Base-by-base conservation (phyloP, 2,329 filamentous ascomycete genomes). In the Claviceps sorghi region DNA sequence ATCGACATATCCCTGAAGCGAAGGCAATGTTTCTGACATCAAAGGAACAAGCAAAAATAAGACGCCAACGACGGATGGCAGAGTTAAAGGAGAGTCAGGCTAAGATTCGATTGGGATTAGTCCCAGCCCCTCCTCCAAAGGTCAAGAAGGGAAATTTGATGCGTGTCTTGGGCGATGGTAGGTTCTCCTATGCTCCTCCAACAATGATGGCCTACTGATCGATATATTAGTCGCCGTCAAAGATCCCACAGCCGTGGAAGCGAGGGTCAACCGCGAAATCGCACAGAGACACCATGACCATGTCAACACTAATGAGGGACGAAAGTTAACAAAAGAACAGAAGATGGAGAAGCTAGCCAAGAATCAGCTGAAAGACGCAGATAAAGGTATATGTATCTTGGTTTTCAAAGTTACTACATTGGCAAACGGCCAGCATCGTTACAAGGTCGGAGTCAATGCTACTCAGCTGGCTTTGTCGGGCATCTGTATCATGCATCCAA, bases 121-220 rank as follows among this genome's bases (percentile, higher is more conserved):
- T 91, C 55, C 88, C 90, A 3, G 88, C 91, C 21, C 89, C 90
- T 30, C 86, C 90, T 29, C 91, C 93, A 11, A 98, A 97, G 69
- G 88, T 98, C 59, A 97, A 96, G 71, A 94, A 94, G 68, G 87
- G 85, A 53, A 98, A 98, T 67, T 79, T 98, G 64, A 98, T 98
- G 93, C 84, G 90, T 53, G 93, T 98, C 32, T 76, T 96, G 52
- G 93, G 93, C 56, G 88, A 96, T 58, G 67, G 67, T 68, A 64
- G 64, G 84, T 88, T 51, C 34, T 46, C 46, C 22, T 51, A 21
- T 38, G 6, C 11, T 17, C 32, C 1, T 26, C 13, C 13, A 26
- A 9, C 15, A 32, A 36, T 44, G 41, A 13, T 42, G 45, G 34
- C 45, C 34, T 52, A 17, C 41, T 54, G 26, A 45, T 40, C 2